phyloP scores from a whole-genome alignment of 1,139 yeast genomes.

The Pichia sp. region DNA sequence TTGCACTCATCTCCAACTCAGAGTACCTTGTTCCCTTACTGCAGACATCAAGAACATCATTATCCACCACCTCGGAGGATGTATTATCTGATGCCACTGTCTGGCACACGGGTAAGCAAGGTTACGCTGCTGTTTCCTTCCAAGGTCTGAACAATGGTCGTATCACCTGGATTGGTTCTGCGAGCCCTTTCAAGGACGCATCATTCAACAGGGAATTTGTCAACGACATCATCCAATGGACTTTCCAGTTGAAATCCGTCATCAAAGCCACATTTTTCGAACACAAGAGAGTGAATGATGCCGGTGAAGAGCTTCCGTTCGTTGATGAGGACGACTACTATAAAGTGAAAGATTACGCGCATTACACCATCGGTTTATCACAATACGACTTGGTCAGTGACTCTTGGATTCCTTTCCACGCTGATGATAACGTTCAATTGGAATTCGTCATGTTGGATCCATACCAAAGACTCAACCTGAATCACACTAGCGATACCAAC shows the following conservation, averaged over 20 bases:
- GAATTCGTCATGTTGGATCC: conserved; percentile 93
- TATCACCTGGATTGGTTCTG: conserved; percentile 66
- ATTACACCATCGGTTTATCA: conserved; percentile 59
- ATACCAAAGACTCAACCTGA: conserved; percentile 71
- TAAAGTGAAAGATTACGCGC: conserved; percentile 62
- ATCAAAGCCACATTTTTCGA: conserved; percentile 48
- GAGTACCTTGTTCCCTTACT: conserved; percentile 66
- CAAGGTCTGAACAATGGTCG: conserved; percentile 82
- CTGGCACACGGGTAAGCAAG: conserved; percentile 85
- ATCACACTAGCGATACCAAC: conserved; percentile 33
- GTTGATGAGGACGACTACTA: conserved; percentile 31
- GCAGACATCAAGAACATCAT: conserved; percentile 62
- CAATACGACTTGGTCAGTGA: conserved; percentile 38
- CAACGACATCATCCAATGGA: conserved; percentile 64
- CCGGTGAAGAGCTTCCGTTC: conserved; percentile 16
- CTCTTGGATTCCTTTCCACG: conserved; percentile 60
- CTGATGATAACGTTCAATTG: conserved; percentile 52
- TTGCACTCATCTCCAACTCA: conserved; percentile 52
- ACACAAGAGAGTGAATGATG: conserved; percentile 42
- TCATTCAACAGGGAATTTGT: conserved; percentile 26
- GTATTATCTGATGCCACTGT: conserved; percentile 40
- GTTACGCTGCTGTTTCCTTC: conserved; percentile 67
- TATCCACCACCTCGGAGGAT: conserved; percentile 31
- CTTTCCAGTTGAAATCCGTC: conserved; percentile 57
- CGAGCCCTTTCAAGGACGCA: conserved; percentile 34